Evolutionary conservation across 1,284 basidiomycete genomes (phyloP).

Genomic region (Taiwanofungus camphoratus): DNA sequence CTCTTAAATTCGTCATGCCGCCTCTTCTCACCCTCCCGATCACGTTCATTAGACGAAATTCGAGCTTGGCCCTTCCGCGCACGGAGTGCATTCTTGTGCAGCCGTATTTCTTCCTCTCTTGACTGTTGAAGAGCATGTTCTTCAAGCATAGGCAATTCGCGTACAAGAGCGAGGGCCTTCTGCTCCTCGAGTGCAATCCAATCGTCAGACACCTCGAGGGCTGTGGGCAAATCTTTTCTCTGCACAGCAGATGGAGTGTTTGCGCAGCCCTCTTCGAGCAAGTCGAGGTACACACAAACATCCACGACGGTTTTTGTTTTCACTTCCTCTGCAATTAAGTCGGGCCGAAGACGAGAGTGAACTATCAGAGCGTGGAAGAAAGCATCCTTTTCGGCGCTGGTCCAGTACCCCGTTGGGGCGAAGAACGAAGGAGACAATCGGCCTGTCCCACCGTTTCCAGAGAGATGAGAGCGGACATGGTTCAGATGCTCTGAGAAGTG

Average conservation of each 20-base stretch:
- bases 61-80: conserved; percentile 17
- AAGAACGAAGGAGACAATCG: conserved; percentile 33
- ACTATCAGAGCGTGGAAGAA: conserved; percentile 66
- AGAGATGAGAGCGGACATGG: conserved; percentile 19
- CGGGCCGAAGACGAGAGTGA: conserved; percentile 64
- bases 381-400: conserved; percentile 51
- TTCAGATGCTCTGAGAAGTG: conserved; percentile 18
- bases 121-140: conserved; percentile 14
- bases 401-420: conserved; percentile 54
- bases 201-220: conserved; percentile 53
- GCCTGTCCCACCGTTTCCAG: conserved; percentile 14
- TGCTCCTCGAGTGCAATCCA: conserved; percentile 61
- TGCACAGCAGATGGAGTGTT: background rate
- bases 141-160: conserved; percentile 30
- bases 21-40: conserved; percentile 23
- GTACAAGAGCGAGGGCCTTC: conserved; percentile 36
- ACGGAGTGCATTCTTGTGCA: conserved; percentile 12
- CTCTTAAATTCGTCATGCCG: conserved; percentile 20
- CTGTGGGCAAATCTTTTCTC: conserved; percentile 26
- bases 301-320: conserved; percentile 56
- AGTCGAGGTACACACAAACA: conserved; percentile 54
- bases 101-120: conserved; percentile 18
- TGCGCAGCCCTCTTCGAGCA: conserved; percentile 35
- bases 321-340: conserved; percentile 63
- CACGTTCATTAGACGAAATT: conserved; percentile 16